Base-by-base conservation (phyloP, 805 yeast genomes). In the Ogataea nonfermentans region DNA sequence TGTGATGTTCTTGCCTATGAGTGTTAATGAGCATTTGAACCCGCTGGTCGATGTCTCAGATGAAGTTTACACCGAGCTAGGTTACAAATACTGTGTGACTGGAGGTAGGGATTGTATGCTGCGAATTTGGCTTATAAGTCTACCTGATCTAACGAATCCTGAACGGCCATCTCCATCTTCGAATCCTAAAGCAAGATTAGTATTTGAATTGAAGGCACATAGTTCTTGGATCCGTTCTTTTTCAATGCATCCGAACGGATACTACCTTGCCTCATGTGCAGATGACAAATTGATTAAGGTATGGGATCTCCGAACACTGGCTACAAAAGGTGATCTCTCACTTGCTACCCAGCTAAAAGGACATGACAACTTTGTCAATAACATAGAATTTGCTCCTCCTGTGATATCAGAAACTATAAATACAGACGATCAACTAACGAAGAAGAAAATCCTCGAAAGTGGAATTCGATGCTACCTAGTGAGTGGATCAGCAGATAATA, bases 181-280 rank as follows among this genome's bases (percentile, higher is more conserved):
- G 14, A 73, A 79, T 51, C 78, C 84, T 1, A 76, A 79, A 33
- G 91, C 85, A 2, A 71, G 68, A 51, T 63, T 76, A 17, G 52
- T 87, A 1, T 67, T 71, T 16, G 78, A 79, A 13, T 63, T 87
- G 9, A 53, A 63, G 6, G 96, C 93, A 2, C 97, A 90, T 61
- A 77, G 78, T 35, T 84, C 93, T 8, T 90, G 98, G 98, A 84
- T 91, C 1, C 76, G 83, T 45, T 74, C 79, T 6, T 52, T 89
- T 5, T 66, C 67, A 8, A 63, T 84, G 33, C 95, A 88, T 61
- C 95, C 95, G 2, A 78, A 76, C 49, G 95, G 93, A 0, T 69
- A 79, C 27, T 78, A 75, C 49, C 57, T 88, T 12, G 67, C 82
- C 32, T 78, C 88, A 31, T 81, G 84, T 12, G 72, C 90, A 12